Conservation (phyloP, 805 yeast genomes). For the Sugiyamaella americana region DNA sequence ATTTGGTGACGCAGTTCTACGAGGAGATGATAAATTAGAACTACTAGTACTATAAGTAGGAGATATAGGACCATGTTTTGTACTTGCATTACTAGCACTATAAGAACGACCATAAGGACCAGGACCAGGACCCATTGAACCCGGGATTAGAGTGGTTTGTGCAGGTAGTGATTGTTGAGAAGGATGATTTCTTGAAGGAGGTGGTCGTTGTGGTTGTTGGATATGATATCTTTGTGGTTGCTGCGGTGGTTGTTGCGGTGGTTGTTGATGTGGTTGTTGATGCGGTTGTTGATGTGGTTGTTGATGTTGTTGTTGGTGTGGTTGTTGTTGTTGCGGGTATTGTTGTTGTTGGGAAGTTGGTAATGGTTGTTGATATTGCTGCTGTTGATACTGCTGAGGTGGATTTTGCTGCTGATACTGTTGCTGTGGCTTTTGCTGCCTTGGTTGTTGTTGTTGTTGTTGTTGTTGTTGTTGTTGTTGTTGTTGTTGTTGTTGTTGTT, state of each 20-base stretch:
- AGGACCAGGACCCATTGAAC: background rate
- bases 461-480: slow-evolving; percentile 5
- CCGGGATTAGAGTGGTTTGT: background rate
- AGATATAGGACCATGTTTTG: background rate
- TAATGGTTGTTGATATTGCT: slow-evolving; percentile 1
- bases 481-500: background rate
- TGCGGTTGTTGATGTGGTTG: slow-evolving; percentile 4
- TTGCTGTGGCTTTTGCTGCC: slow-evolving; percentile 2
- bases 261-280: slow-evolving; percentile 6
- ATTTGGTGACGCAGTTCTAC: background rate
- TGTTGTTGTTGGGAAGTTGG: background rate
- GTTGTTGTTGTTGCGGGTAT: slow-evolving; percentile 6
- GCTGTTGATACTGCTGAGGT: slow-evolving; percentile 8
- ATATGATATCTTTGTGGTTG: background rate
- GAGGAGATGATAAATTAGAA: background rate
- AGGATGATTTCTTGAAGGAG: background rate
- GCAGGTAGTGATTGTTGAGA: background rate
- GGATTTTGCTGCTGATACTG: slow-evolving; percentile 4
- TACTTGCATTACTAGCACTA: background rate
- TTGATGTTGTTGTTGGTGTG: slow-evolving; percentile 1
- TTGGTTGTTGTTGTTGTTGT: slow-evolving; percentile 1
- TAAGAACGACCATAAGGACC: background rate
- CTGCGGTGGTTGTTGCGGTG: slow-evolving; percentile 6
- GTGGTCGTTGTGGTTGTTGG: background rate
- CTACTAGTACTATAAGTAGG: background rate